These are phyloP conservation scores for Colletotrichum truncatum DNA, from an alignment of 2,329 filamentous ascomycete species.

Conservation along the genomic window DNA sequence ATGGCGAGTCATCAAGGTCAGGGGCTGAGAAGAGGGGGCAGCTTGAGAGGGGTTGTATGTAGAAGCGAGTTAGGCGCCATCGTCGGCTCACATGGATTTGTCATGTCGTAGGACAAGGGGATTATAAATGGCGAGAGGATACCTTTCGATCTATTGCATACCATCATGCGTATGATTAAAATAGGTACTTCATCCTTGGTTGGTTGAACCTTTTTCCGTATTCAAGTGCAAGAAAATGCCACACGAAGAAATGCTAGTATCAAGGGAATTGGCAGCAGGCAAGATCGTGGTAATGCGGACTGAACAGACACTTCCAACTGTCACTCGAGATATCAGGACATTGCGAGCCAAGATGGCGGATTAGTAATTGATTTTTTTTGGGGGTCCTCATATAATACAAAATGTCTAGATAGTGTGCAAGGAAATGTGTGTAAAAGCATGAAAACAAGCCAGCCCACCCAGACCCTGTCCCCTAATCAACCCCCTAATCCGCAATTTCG, in stretches of 20 bases:
- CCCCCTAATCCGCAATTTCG: neutral
- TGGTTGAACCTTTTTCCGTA: no score
- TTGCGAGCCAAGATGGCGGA: neutral
- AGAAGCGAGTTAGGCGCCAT: neutral
- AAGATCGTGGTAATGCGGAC: neutral
- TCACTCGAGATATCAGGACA: neutral
- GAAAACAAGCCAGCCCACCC: neutral
- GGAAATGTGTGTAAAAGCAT: neutral
- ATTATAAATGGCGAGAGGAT: no score
- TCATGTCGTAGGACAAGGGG: neutral
- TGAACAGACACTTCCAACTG: neutral
- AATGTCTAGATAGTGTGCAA: neutral
- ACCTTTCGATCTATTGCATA: no score
- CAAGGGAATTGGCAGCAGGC: neutral
- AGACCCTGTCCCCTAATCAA: neutral
- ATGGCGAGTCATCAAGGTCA: neutral
- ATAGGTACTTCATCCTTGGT: no score
- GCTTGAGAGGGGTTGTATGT: neutral
- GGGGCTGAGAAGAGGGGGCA: neutral
- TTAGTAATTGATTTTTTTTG: neutral
- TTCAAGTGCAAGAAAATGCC: no score
- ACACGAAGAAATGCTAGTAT: neutral
- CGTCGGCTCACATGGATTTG: neutral
- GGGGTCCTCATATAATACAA: slow-evolving; percentile 2
- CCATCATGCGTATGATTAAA: no score